Base-by-base conservation (phyloP, 768 basidiomycete genomes). In the Russula dissimulans region DNA sequence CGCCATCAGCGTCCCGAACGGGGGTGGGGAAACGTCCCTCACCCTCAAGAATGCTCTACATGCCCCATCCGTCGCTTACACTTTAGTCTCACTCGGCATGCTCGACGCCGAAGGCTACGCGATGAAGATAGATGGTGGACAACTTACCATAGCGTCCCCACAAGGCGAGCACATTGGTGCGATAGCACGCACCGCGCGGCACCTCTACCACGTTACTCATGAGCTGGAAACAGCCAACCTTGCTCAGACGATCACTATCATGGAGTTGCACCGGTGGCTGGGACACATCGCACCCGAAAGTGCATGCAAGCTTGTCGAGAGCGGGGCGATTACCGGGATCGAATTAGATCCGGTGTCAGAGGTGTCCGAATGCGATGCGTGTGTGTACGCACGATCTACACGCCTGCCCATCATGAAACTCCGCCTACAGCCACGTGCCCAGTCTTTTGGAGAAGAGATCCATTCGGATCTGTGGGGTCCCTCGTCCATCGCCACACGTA, bases 261-360 rank as follows among this genome's bases (percentile, higher is more conserved):
- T 48, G 51, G 51, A 46, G 47, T 56, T 75, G 4, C 76, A 79
- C 48, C 62, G 66, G 0, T 54, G 65, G 2, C 64, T 77, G 41
- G 74, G 73, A 0, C 77, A 78, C 53, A 70, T 77, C 15, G 66
- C 71, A 1, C 69, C 64, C 2, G 57, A 56, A 0, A 56, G 63
- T 0, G 71, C 70, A 1, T 54, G 60, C 0, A n/a, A 62, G 4
- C 67, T 77, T 49, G 62, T 62, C 3, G 14, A 48, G 17, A 29
- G 42, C 0, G 45, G 56, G 0, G 2, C 17, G 0, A 17, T 57
- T 3, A 43, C n/a, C 0, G 47, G 61, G 1, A 5, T 62, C 11
- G 6, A 4, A 0, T 45, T 58, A 1, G 44, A 46, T 36, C 44
- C 26, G 0, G 6, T 0, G 5, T 36, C 17, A 4, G 6, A 4